Base-by-base conservation (phyloP, 2,329 filamentous ascomycete species). In the Tolypocladium capitatum region DNA sequence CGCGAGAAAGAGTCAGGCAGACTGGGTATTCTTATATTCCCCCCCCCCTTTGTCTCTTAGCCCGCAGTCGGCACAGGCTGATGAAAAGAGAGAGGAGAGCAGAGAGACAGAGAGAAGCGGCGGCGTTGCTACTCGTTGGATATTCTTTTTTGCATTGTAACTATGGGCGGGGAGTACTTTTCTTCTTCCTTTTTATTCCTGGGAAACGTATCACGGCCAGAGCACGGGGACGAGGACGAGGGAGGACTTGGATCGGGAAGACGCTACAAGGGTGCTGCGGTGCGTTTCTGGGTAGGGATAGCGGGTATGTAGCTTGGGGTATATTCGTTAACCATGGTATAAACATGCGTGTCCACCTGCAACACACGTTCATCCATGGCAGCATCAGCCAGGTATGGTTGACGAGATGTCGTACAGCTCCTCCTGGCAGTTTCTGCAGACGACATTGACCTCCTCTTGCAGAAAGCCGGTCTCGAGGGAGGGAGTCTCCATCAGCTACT, bases 151-250 rank as follows among this genome's bases (percentile, higher is more conserved):
- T 46, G 38, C 24, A 43, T 47, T 35, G 38, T 27, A 36, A 20
- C 24, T 34, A 34, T 47, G 46, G 46, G 46, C 46, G 46, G 36
- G 46, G 46, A 40, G 46, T n/a, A n/a, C n/a, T n/a, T n/a, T n/a
- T n/a, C n/a, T n/a, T n/a, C n/a, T n/a, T n/a, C n/a, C n/a, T n/a
- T 47, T 47, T 14, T 43, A 10, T 30, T 18, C 16, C 36, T n/a
- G 38, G 38, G 38, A 28, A 18, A 3, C 13, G 16, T 18, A 42
- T 30, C 38, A 42, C 38, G 38, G 38, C 38, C 24, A 18, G 36
- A n/a, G 36, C 36, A 40, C 14, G 21, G 36, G 34, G 21, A 10
- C 9, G 38, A 5, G 14, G 38, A 28, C 31, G 5, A 14, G 11
- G 30, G 30, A 14, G n/a, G 24, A 30, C 16, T 18, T 30, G 38